Percentiles rank a stretch among this genome's conserved stretches.
Evolutionary conservation across 2,329 filamentous ascomycete species (phyloP).

Genomic region (Tolypocladium cylindrosporum): DNA sequence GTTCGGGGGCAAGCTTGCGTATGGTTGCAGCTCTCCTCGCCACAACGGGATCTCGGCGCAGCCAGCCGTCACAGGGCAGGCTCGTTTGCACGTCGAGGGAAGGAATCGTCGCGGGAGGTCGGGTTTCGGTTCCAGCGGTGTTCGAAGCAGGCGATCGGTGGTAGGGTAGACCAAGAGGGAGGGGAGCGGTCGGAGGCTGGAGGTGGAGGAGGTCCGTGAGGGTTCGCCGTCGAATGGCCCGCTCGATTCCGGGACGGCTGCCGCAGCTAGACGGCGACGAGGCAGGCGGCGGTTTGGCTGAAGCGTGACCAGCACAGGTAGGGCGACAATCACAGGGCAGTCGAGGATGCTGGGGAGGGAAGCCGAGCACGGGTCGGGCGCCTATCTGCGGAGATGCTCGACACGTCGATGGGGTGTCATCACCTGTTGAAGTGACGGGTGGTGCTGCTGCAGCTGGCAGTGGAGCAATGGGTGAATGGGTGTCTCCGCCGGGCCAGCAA

Average conservation of each 20-base stretch:
- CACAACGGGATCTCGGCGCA: background rate
- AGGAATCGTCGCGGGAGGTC: background rate
- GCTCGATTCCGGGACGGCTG: background rate
- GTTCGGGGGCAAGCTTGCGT: constrained; percentile 5
- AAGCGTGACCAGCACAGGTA: background rate
- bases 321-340: background rate
- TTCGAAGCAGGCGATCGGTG: background rate
- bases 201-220: background rate
- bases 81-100: background rate
- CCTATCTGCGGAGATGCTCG: constrained; percentile 2
- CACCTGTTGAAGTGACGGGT: background rate
- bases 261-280: background rate
- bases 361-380: background rate
- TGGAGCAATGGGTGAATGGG: background rate
- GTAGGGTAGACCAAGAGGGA: background rate
- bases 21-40: background rate
- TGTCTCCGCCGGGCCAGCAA: background rate
- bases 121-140: background rate
- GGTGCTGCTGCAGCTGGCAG: background rate
- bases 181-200: background rate
- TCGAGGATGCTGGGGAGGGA: background rate
- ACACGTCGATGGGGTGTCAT: constrained; percentile 1
- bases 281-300: background rate
- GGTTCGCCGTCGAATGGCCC: background rate
- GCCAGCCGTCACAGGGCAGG: background rate